Evolutionary conservation across 2,329 filamentous ascomycete species (phyloP), one percentile per base, ranked within the genome.

Genomic region (Trichoderma hamatum): DNA sequence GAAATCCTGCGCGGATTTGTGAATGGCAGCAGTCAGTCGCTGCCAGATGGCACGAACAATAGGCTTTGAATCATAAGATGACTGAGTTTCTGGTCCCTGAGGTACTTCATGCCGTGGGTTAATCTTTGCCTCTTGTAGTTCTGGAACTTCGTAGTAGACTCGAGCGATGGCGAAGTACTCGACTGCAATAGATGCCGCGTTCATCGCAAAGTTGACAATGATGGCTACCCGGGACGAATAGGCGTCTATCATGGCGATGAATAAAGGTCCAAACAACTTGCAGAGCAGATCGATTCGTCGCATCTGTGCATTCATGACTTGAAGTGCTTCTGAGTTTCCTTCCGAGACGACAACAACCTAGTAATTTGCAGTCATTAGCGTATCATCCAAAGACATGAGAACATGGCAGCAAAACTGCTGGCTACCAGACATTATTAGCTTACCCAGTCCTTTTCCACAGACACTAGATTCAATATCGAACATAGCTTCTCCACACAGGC

Each of bases 391-490:
- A 13, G 9, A 5, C n/a, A 49, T 13, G 21, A 26, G 21, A 13
- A 46, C 6, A 36, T 13, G 21, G 5, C 24, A 28, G 2, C 24
- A 21, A 10, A 13, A 10, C 7, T n/a, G 52, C 5, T 30, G 51
- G 24, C 4, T 30, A 14, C 7, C 5, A 55, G 19, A 19, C 7
- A 49, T 4, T 9, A 13, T n/a, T 54, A 3, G 21, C 68, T 49
- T 72, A 88, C 84, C 90, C 91, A 93, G 73, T 94, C 91, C 73
- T 88, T 82, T 76, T 93, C 91, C 0, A 94, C 84, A 0, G 91
- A 83, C 0, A 93, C 86, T 0, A 87, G 82, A 75, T 93, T 93
- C 76, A 88, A 83, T 6, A 89, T 83, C 1, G 88, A 84, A 16
- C 82, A 84, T 10, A 92, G 77, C 76, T 93, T 94, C 78, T 94